Evolutionary conservation across 140 eudicot species (phyloP).

Genomic region (Flaveria floridana): DNA sequence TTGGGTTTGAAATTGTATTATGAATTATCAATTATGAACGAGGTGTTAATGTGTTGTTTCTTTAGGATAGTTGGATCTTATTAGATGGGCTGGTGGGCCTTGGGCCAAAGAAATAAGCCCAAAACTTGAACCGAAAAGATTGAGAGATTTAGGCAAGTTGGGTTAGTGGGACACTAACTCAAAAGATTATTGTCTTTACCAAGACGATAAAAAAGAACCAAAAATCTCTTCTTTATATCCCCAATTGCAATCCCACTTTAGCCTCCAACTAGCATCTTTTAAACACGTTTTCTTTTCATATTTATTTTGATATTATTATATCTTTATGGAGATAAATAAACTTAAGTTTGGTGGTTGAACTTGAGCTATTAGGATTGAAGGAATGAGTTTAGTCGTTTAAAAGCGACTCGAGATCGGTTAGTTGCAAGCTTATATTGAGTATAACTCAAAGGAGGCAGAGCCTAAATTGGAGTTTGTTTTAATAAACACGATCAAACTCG

Average conservation of each 20-base stretch:
- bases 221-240: constrained; percentile 39
- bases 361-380: not conserved
- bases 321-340: not conserved
- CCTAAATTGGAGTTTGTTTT: not conserved
- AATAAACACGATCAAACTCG: not conserved
- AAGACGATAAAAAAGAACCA: constrained; percentile 33
- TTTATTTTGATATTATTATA: not conserved
- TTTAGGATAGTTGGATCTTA: not conserved
- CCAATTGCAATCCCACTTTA: constrained; percentile 25
- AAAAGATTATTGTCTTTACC: constrained; percentile 23
- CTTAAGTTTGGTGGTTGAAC: not conserved
- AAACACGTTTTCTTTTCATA: constrained; percentile 12
- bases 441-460: not conserved
- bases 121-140: not conserved
- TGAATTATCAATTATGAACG: not conserved
- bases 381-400: not conserved
- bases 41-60: not conserved
- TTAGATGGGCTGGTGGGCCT: not conserved
- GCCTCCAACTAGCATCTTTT: constrained; percentile 33
- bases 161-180: constrained; percentile 22
- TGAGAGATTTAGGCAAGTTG: constrained; percentile 20
- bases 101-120: constrained; percentile 15
- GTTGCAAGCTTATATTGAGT: not conserved
- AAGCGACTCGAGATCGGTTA: not conserved
- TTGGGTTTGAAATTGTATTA: too few species aligned